phyloP scores from a whole-genome alignment of 176 grass and related monocot species.

The Dendrocalamus sinicus region DNA sequence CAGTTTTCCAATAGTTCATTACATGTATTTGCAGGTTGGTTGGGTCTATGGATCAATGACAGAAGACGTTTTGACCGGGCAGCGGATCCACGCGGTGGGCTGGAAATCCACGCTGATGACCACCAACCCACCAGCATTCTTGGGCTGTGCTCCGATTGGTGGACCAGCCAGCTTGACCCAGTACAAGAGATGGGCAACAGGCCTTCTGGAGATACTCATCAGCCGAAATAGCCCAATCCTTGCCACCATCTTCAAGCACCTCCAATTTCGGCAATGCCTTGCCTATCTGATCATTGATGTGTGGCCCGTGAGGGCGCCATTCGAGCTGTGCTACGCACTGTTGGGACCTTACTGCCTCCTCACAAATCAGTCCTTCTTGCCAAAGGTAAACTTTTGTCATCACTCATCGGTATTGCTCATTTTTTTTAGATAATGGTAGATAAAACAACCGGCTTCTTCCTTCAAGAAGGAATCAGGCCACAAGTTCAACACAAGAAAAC shows the following conservation, averaged over 20 bases:
- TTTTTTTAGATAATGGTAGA: too few species aligned
- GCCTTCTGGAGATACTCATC: conserved; percentile 47
- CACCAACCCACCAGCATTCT: conserved; percentile 12
- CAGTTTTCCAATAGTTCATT: background rate
- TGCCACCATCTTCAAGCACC: background rate
- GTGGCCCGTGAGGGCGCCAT: conserved; percentile 32
- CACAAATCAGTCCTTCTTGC: conserved; percentile 55
- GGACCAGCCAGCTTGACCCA: conserved; percentile 51
- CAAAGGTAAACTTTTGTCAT: conserved; percentile 37
- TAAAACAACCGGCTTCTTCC: too few species aligned
- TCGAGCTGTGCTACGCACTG: conserved; percentile 59
- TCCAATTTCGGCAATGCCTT: conserved; percentile 49
- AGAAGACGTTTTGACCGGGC: conserved; percentile 47
- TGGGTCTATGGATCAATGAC: conserved; percentile 56
- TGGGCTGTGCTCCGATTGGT: conserved; percentile 31
- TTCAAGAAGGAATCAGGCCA: too few species aligned
- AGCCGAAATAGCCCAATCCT: conserved; percentile 41
- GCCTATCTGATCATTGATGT: conserved; percentile 10
- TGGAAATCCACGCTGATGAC: conserved; percentile 15
- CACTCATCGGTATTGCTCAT: background rate
- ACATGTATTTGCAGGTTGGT: conserved; percentile 26
- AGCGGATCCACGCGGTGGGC: conserved; percentile 20
- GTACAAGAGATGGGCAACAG: conserved; percentile 64
- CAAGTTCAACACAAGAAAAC: too few species aligned
- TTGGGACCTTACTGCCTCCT: conserved; percentile 58